phyloP scores from a whole-genome alignment of 2,329 filamentous ascomycete species.

The Aspergillus sp. region DNA sequence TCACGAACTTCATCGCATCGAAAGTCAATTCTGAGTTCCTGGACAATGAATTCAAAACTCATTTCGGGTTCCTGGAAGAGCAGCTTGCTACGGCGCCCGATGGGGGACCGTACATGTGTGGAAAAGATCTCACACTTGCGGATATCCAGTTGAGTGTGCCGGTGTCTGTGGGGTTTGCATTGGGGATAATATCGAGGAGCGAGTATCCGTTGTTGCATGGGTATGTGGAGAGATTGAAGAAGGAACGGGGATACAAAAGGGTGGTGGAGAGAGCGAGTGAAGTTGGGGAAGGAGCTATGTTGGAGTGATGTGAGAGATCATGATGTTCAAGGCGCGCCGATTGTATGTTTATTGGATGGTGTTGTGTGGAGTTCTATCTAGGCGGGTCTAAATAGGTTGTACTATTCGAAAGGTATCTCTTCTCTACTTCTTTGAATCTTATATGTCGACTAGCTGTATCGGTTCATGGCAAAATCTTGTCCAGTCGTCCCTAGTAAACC shows the following conservation, averaged over 20 bases:
- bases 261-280: conserved; percentile 39
- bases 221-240: conserved; percentile 41
- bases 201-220: conserved; percentile 42
- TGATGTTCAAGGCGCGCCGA: no score
- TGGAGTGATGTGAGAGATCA: not conserved
- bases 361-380: no score
- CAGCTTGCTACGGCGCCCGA: conserved; percentile 47
- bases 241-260: conserved; percentile 41
- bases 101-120: conserved; percentile 44
- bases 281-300: conserved; percentile 37
- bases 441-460: no score
- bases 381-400: no score
- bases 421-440: no score
- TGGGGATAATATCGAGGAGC: conserved; percentile 34
- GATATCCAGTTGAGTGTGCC: conserved; percentile 53
- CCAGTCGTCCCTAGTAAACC: no score
- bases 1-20: conserved; percentile 58
- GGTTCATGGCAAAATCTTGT: no score
- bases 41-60: conserved; percentile 41
- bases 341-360: no score
- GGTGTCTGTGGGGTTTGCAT: conserved; percentile 33
- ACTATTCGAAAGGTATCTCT: no score
- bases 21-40: conserved; percentile 45
- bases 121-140: conserved; percentile 45
- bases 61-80: conserved; percentile 49